Base-by-base conservation (phyloP, 2,329 filamentous ascomycete genomes). In the Xylaria polymorpha region DNA sequence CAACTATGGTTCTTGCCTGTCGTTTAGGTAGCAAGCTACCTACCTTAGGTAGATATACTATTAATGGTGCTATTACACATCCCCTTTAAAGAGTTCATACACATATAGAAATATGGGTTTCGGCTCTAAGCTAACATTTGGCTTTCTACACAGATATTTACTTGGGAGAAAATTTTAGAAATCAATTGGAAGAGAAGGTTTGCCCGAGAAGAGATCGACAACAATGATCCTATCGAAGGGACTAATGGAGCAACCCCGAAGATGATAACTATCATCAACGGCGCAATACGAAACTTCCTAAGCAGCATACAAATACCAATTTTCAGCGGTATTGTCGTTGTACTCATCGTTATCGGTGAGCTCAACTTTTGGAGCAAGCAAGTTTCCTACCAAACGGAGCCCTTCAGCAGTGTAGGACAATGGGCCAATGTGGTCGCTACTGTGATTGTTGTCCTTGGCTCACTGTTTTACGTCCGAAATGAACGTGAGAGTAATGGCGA, bases 81-180 rank as follows among this genome's bases (percentile, higher is more conserved):
- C 35, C 22, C 51, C 39, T 46, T 39, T 6, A 8, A 20, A 20
- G 22, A 10, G 7, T 35, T 14, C 20, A 32, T 8, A 22, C 10
- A 57, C 14, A 18, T 14, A 48, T n/a, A 4, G 3, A 50, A 25
- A 15, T 5, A 35, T 18, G 6, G 1, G 14, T 56, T 50, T 60
- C 3, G 18, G 20, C 10, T 56, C 12, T 18, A 1, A 1, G 20
- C 70, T 71, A 65, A 70, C 29, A 55, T 10, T 18, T 15, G 32
- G 4, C 39, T 46, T 15, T 12, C n/a, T 7, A 4, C 15, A 22
- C 18, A 71, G 70, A 71, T 72, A 44, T 88, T 85, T 0, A 91
- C 88, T 79, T 88, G 86, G 85, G 86, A 88, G 70, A 90, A 89
- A 73, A 90, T 92, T 4, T 77, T 90, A 1, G 85, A 90, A 68